These are phyloP conservation scores for Bipolaris victoriae DNA, from an alignment of 2,329 filamentous ascomycete species.

Conservation along the genomic window DNA sequence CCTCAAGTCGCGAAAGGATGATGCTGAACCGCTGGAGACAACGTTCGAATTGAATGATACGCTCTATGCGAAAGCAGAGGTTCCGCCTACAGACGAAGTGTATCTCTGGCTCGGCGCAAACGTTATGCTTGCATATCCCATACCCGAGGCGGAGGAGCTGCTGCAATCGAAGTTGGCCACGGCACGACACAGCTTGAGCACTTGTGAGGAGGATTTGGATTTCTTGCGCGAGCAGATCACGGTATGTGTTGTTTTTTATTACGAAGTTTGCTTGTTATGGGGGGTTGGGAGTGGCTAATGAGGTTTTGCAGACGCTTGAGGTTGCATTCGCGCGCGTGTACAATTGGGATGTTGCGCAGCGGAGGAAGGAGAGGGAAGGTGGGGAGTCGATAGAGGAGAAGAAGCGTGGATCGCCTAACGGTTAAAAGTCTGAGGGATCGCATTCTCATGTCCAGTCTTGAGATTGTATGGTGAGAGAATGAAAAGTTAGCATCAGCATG, in stretches of 20 bases:
- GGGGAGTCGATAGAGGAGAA: slow-evolving; percentile 54
- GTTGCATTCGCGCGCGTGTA: slow-evolving; percentile 97
- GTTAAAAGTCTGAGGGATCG: slow-evolving; percentile 5
- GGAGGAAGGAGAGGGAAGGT: slow-evolving; percentile 82
- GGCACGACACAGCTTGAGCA: slow-evolving; percentile 78
- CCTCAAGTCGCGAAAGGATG: slow-evolving; percentile 74
- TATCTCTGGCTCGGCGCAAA: slow-evolving; percentile 99
- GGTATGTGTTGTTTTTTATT: slow-evolving; percentile 53
- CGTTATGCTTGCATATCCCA: slow-evolving; percentile 94
- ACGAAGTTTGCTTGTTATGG: background rate
- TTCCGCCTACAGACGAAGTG: slow-evolving; percentile 85
- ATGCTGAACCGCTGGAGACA: slow-evolving; percentile 77
- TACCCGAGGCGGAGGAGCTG: slow-evolving; percentile 82
- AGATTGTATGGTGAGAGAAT: background rate
- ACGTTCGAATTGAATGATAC: slow-evolving; percentile 98
- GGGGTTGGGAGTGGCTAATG: slow-evolving; percentile 16
- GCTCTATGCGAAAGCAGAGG: slow-evolving; percentile 83
- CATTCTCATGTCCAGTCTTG: background rate
- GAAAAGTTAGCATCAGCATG: background rate
- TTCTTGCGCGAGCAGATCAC: slow-evolving; percentile 97
- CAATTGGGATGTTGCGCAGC: slow-evolving; percentile 98
- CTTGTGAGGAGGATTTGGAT: slow-evolving; percentile 95
- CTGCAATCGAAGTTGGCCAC: slow-evolving; percentile 77
- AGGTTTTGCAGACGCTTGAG: slow-evolving; percentile 77
- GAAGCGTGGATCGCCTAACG: slow-evolving; percentile 36